A percentile compares a stretch with the other conserved stretches of the same genome.
Evolutionary conservation across 2,329 filamentous ascomycete genomes (phyloP).

Genomic region (Xylariaceae sp.): DNA sequence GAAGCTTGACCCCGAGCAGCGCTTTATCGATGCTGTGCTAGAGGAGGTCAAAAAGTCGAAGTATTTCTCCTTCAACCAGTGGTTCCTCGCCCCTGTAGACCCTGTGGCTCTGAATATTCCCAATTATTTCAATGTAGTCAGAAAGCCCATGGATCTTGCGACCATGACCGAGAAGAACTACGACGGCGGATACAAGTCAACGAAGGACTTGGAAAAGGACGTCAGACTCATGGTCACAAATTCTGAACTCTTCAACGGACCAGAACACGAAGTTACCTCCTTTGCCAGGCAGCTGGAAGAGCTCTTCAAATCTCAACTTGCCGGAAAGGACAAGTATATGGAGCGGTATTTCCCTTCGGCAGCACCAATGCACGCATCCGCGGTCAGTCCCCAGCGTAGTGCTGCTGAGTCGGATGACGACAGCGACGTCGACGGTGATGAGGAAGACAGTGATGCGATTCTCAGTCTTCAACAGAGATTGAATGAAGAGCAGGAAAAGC

Average conservation of each 20-base stretch:
- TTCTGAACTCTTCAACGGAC: constrained; percentile 82
- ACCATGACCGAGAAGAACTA: constrained; percentile 77
- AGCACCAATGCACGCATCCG: constrained; percentile 47
- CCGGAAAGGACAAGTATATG: constrained; percentile 75
- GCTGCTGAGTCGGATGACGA: constrained; percentile 71
- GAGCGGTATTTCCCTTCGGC: constrained; percentile 60
- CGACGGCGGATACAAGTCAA: constrained; percentile 69
- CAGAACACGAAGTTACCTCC: constrained; percentile 65
- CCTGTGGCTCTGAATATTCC: constrained; percentile 92
- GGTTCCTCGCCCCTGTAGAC: constrained; percentile 82
- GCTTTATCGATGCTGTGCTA: constrained; percentile 80
- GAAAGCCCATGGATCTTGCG: constrained; percentile 90
- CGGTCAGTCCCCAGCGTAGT: constrained; percentile 58
- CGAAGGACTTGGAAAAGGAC: constrained; percentile 82
- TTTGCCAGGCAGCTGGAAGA: constrained; percentile 69
- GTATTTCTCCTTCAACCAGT: constrained; percentile 60
- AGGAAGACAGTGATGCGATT: constrained; percentile 44
- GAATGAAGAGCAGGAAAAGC: constrained; percentile 52
- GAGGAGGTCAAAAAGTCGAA: constrained; percentile 72
- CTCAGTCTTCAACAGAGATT: constrained; percentile 49
- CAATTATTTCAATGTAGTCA: constrained; percentile 87
- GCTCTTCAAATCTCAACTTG: constrained; percentile 70
- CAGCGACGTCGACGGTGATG: constrained; percentile 55
- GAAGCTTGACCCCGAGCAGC: constrained; percentile 82
- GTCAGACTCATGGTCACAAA: constrained; percentile 81